Base-by-base conservation (phyloP, 176 grass and related monocot genomes). In the Tillandsia leiboldiana region DNA sequence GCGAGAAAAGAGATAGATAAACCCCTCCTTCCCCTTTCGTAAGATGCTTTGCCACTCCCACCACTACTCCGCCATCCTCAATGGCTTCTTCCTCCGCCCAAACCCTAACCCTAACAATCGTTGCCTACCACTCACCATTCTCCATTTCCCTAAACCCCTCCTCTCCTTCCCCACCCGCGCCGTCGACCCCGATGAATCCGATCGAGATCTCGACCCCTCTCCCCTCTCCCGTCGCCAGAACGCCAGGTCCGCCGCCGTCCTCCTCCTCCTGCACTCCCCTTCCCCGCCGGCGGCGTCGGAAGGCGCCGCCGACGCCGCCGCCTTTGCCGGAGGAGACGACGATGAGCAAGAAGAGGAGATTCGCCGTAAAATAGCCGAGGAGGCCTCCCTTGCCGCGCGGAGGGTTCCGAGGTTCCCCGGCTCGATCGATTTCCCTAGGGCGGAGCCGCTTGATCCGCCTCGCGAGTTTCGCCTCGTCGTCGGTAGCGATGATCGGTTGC, bases 371-470 rank as follows among this genome's bases (percentile, higher is more conserved):
- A 78, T 90, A 58, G 75, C 80, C 11, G 86, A 92, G 64, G 84
- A 87, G 66, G 84, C 78, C 47, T 89, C 93, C 64, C 77, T 92
- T 50, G 89, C 65, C 3, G 83, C 86, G 12, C 81, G 81, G 64
- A 82, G 89, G 20, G 69, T 75, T 58, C 68, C 81, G 24, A 83
- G 90, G 6, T 97, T 97, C 77, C 93, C 93, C 0, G 88, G 93
- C 42, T 87, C 93, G 14, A 70, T 97, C 8, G 69, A 83, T 3
- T 74, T 86, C 33, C 81, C 82, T 1, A 65, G 12, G 28, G 26
- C 49, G 1, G 82, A 66, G 8, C 12, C 0, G 23, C 52, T 59
- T 4, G 52, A 69, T 7, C 15, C 18, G 1, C 26, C 27, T 12
- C 15, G 10, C 2, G 72, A 67, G 0, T 51, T 65, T 24, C 67